Evolutionary conservation across 108 stramenopile species (phyloP), one percentile per base, ranked within the genome.

Genomic region (Skeletonema grethae): DNA sequence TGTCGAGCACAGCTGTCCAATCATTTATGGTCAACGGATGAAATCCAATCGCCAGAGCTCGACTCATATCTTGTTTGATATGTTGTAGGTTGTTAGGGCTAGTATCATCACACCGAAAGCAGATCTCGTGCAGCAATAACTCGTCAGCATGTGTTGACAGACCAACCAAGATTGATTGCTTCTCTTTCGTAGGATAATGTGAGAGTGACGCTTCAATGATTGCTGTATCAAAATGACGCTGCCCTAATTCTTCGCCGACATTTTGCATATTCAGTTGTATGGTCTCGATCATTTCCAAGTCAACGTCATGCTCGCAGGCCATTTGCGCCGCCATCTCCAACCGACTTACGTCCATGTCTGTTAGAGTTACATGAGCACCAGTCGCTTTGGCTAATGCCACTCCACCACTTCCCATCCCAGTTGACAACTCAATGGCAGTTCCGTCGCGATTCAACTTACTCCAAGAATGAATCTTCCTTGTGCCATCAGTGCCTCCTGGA

Each of bases 121-220:
- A 57, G n/a, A 57, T 29, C 57, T 57, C 57, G n/a, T 57, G 57
- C 25, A 57, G 57, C 28, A 57, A 29, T 9, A 57, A 11, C 57
- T 29, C 28, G 16, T 57, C 57, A 2, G 57, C n/a, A 57, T 57
- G 57, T 13, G 1, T 57, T n/a, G 57, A 25, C n/a, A 57, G 25
- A 29, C 57, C 57, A 15, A 11, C 11, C 25, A 57, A 57, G 57
- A 57, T 28, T 25, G n/a, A n/a, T 29, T 8, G 25, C 57, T 57
- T 57, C 11, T 29, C 25, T 29, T 25, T 28, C 10, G 25, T 25
- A 57, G n/a, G 16, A 15, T 57, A 57, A 29, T 57, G 57, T 25
- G 57, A 28, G 12, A 57, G 12, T 11, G 57, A 57, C 8, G 57
- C 57, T 29, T 57, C 57, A 11, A 29, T 18, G 25, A 28, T 25